Evolutionary conservation across 495 filamentous ascomycete species (phyloP).

Genomic region (Polyplosphaeria fusca): DNA sequence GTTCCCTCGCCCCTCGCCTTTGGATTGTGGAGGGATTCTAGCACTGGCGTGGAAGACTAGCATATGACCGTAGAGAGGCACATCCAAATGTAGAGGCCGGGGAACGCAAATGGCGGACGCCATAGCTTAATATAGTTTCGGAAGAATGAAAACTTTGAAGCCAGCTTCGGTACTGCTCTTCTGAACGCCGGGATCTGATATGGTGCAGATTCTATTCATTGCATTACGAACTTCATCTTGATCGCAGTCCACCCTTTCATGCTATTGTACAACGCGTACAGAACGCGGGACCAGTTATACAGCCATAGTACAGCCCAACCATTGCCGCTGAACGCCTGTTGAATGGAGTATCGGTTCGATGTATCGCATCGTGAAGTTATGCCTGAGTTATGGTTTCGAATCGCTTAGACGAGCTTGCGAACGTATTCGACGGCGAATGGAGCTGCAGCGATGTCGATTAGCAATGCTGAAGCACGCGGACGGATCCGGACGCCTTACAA

Average conservation of each 20-base stretch:
- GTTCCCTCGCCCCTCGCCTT: no score
- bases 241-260: background rate
- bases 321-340: background rate
- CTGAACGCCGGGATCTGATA: no score
- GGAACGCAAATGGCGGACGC: no score
- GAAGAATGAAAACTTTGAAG: no score
- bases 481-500: constrained; percentile 56
- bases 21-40: no score
- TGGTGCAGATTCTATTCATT: no score
- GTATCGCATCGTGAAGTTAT: background rate
- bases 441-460: constrained; percentile 50
- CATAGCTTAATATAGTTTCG: no score
- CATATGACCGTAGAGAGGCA: no score
- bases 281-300: background rate
- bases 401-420: constrained; percentile 64
- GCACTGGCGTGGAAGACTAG: no score
- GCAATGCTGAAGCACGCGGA: background rate
- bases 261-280: constrained; percentile 2
- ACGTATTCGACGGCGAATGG: constrained; percentile 80
- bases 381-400: background rate
- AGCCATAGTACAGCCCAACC: background rate
- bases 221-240: no score
- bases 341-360: background rate
- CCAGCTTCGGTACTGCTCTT: no score
- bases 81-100: no score